Evolutionary conservation across 2,329 filamentous ascomycete species (phyloP).

Genomic region (Ophiostoma montium): DNA sequence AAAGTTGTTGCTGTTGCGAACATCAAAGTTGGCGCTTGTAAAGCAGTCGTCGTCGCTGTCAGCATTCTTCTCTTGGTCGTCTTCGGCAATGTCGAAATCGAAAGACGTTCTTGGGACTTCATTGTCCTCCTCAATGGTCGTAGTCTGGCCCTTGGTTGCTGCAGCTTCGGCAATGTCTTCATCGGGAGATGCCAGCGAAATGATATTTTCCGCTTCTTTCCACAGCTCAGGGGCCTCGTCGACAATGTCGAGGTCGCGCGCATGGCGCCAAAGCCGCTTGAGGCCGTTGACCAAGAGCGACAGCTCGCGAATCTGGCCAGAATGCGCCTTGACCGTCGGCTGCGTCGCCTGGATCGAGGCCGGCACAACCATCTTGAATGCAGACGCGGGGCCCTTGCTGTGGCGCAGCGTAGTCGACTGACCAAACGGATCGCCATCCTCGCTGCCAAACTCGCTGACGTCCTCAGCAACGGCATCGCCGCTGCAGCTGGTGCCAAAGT

Average conservation of each 20-base stretch:
- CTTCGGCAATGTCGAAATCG: conserved; percentile 25
- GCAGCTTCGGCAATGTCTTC: conserved; percentile 30
- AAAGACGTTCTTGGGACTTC: conserved; percentile 21
- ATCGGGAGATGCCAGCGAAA: conserved; percentile 63
- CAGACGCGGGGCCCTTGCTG: conserved; percentile 23
- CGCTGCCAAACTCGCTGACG: conserved; percentile 1
- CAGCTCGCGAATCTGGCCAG: conserved; percentile 69
- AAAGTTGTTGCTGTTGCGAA: conserved; percentile 22
- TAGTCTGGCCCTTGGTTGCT: neutral
- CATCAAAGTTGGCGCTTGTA: conserved; percentile 29
- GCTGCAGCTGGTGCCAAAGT: conserved; percentile 42
- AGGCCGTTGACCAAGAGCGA: conserved; percentile 71
- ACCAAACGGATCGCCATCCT: conserved; percentile 3
- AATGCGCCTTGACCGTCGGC: conserved; percentile 68
- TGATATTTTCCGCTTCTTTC: conserved; percentile 77
- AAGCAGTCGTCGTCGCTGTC: conserved; percentile 27
- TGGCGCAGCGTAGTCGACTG: conserved; percentile 8
- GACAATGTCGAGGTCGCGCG: conserved; percentile 50
- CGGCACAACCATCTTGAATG: conserved; percentile 54
- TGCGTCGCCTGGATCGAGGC: conserved; percentile 69
- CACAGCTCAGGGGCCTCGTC: conserved; percentile 50
- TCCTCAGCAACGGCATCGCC: conserved; percentile 14
- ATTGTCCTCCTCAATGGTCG: conserved; percentile 12
- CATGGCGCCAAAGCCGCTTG: conserved; percentile 61
- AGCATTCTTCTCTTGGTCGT: neutral